Evolutionary conservation across 169 alveolate species (phyloP).

Genomic region (Plasmodium malariae): DNA sequence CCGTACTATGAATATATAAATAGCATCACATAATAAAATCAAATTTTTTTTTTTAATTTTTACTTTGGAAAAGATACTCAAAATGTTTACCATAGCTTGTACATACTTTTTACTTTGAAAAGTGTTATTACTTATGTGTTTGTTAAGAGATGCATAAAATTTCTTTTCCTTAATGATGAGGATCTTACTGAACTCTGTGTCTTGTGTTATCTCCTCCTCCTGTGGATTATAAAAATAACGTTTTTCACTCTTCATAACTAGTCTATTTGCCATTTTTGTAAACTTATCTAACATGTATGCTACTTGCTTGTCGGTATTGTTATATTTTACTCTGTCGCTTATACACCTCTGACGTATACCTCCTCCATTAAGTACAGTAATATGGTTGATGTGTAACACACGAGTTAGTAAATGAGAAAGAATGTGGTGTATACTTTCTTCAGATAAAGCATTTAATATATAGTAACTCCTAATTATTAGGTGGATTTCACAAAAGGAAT

Average conservation of each 20-base stretch:
- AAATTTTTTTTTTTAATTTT: background rate
- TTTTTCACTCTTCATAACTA: no score
- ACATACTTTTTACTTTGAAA: background rate
- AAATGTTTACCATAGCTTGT: constrained; percentile 5
- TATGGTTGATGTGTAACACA: background rate
- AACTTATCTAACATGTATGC: no score
- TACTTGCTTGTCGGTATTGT: no score
- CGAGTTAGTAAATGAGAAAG: background rate
- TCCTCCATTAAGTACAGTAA: background rate
- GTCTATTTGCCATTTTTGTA: no score
- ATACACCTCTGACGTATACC: no score
- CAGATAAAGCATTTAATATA: background rate
- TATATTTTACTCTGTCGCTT: no score
- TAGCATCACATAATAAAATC: background rate
- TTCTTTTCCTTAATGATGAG: no score
- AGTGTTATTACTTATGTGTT: no score
- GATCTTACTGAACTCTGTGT: no score
- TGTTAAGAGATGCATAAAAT: no score
- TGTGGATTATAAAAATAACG: no score
- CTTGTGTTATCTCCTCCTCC: no score
- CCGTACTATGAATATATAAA: constrained; percentile 1
- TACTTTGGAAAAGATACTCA: background rate
- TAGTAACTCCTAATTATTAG: background rate
- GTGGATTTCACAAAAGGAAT: background rate
- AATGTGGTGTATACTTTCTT: background rate